Evolutionary conservation across 2,329 filamentous ascomycete genomes (phyloP), one percentile per base, ranked within the genome.

Genomic region (Epichloe aotearoae): DNA sequence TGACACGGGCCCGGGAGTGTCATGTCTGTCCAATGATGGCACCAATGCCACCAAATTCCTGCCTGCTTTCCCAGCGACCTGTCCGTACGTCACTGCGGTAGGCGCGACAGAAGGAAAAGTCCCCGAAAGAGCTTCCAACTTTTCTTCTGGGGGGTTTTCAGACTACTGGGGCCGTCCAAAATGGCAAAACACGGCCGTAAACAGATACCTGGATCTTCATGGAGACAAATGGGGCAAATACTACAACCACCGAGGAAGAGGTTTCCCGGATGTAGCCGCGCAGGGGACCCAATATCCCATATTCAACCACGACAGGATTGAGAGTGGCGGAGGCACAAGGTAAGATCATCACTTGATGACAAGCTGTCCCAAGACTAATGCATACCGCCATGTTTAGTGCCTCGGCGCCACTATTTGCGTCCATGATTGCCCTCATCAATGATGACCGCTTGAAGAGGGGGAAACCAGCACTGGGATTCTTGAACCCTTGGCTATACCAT

Each of bases 361-460:
- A 19, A 7, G 7, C 19, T 10, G n/a, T 19, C 12, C 11, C 23
- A 14, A 20, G 44, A 38, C 15, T 30, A 39, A 19, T 40, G 41
- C 41, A 30, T 17, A 6, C 40, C 8, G 12, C 40, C 11, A 23
- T 6, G 10, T 14, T 20, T 46, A 73, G 70, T 51, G 82, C 82
- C 1, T 75, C 83, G 2, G 68, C 78, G 0, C 84, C 84, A 0
- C 69, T 80, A 0, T 75, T 83, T 47, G 81, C 82, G 0, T 74
- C 74, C 14, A 73, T 88, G 54, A 67, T 88, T 46, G 73, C 77
- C 1, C 71, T 85, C 38, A 63, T 88, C 47, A 87, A 87, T 59
- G 78, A 82, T 53, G 74, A 77, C 20, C 71, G 81, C 34, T 64
- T 84, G 46, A 67, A 73, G 15, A 66, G 68, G n/a, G 76, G 77